A percentile compares a stretch with the other conserved stretches of the same genome.
Evolutionary conservation across 1,284 basidiomycete species (phyloP).

Genomic region (Psilocybe mexicana): DNA sequence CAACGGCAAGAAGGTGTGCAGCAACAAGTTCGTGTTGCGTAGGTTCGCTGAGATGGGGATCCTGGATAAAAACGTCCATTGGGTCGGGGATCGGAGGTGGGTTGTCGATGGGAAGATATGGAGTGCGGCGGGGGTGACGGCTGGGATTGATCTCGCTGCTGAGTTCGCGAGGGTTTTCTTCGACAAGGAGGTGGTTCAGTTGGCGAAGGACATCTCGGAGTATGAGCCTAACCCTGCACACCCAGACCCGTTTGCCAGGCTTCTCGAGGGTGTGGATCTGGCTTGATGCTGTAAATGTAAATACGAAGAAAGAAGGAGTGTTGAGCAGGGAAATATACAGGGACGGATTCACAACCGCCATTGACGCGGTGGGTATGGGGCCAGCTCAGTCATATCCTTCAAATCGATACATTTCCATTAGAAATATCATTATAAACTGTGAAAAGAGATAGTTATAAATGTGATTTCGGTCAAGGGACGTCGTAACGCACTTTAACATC

Average conservation of each 20-base stretch:
- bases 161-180: slow-evolving; percentile 21
- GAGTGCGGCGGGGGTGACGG: slow-evolving; percentile 23
- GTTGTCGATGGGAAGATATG: slow-evolving; percentile 20
- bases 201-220: slow-evolving; percentile 16
- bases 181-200: slow-evolving; percentile 15
- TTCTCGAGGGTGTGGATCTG: slow-evolving; percentile 14
- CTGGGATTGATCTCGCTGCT: slow-evolving; percentile 23
- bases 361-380: not conserved
- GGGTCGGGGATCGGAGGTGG: slow-evolving; percentile 21
- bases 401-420: not conserved
- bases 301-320: not conserved
- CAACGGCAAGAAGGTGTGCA: slow-evolving; percentile 16
- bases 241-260: slow-evolving; percentile 17
- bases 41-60: slow-evolving; percentile 6
- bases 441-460: not conserved
- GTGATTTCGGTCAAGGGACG: not conserved
- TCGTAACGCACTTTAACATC: not conserved
- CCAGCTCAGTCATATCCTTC: not conserved
- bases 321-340: no score
- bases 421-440: not conserved
- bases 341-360: no score
- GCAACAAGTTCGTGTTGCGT: slow-evolving; percentile 19
- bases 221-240: slow-evolving; percentile 19
- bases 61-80: slow-evolving; percentile 16
- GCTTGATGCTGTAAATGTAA: not conserved